Base-by-base conservation (phyloP, 495 filamentous ascomycete genomes). In the Mytilinidion resinicola region DNA sequence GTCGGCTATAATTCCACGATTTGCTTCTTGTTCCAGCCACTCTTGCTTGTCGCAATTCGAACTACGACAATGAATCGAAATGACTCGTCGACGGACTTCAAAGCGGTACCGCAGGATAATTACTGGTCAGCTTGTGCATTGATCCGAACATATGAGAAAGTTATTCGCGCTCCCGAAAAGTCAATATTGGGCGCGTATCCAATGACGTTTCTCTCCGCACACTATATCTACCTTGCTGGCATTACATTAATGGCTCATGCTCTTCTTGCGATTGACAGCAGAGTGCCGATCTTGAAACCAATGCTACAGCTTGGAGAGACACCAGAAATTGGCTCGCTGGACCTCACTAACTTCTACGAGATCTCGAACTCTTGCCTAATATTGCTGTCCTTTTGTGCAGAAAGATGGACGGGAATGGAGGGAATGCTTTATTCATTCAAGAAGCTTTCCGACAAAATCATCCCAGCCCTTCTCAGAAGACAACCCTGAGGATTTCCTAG, bases 221-320 rank as follows among this genome's bases (percentile, higher is more conserved):
- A 57, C 21, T 57, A 57, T n/a, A 57, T 57, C 14, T 57, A 57
- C 33, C 54, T 57, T n/a, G 54, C 54, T 1, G 54, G 54, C 1
- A 5, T 57, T 4, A 57, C 54, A 34, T 30, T 57, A 3, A 57
- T 57, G 54, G 54, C 54, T 36, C 54, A 57, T 57, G 54, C 54
- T 34, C 30, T 57, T 1, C 54, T 57, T 17, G 54, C 54, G 6
- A 33, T 57, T 15, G 54, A 57, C 30, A 41, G 54, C 11, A 33
- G 54, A 20, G 7, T 57, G 30, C 5, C 15, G 11, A 30, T 57
- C 5, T n/a, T 57, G 4, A 34, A 38, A 30, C 48, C 19, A 33
- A 57, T 57, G 54, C 30, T 49, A 21, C 42, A 49, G 9, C 5
- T 57, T 11, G 30, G 30, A 11, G 44, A 35, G 19, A 48, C 17